Evolutionary conservation across 2,329 filamentous ascomycete genomes (phyloP).

Genomic region (Teratosphaeria zuluensis): DNA sequence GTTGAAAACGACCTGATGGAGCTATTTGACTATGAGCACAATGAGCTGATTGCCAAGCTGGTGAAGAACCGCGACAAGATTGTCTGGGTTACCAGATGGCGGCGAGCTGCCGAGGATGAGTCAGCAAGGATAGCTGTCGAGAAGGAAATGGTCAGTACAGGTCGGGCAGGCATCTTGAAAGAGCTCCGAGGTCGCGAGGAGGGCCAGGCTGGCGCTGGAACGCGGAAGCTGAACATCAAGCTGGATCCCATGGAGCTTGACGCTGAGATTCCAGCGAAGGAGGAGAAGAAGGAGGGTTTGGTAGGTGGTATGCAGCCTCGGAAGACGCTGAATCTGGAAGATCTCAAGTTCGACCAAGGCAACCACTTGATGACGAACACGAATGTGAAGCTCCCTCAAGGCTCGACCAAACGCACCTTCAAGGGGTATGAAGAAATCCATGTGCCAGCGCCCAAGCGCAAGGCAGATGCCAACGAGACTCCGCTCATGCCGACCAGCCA

Average conservation of each 20-base stretch:
- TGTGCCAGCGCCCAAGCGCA: conserved; percentile 84
- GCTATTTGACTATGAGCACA: conserved; percentile 93
- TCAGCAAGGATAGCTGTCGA: conserved; percentile 66
- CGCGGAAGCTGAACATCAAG: conserved; percentile 69
- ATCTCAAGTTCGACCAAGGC: conserved; percentile 92
- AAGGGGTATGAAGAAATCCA: conserved; percentile 99
- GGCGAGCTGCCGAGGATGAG: conserved; percentile 69
- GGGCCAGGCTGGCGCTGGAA: conserved; percentile 43
- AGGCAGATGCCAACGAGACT: conserved; percentile 64
- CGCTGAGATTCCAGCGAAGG: conserved; percentile 31
- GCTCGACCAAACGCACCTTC: conserved; percentile 88
- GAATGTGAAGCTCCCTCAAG: conserved; percentile 85
- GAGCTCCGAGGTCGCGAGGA: conserved; percentile 70
- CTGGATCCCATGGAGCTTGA: conserved; percentile 72
- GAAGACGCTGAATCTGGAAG: conserved; percentile 85
- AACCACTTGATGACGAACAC: conserved; percentile 99
- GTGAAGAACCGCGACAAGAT: conserved; percentile 89
- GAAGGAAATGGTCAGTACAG: conserved; percentile 83
- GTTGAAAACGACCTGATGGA: conserved; percentile 99
- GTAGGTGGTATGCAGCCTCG: conserved; percentile 78
- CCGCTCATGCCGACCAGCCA: conserved; percentile 73
- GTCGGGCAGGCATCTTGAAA: conserved; percentile 75
- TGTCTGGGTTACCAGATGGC: conserved; percentile 86
- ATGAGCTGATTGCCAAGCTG: conserved; percentile 82
- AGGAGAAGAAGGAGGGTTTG: conserved; percentile 58